Evolutionary conservation across 2,329 filamentous ascomycete species (phyloP), one percentile per base, ranked within the genome.

Genomic region (Fusarium pseudograminearum): DNA sequence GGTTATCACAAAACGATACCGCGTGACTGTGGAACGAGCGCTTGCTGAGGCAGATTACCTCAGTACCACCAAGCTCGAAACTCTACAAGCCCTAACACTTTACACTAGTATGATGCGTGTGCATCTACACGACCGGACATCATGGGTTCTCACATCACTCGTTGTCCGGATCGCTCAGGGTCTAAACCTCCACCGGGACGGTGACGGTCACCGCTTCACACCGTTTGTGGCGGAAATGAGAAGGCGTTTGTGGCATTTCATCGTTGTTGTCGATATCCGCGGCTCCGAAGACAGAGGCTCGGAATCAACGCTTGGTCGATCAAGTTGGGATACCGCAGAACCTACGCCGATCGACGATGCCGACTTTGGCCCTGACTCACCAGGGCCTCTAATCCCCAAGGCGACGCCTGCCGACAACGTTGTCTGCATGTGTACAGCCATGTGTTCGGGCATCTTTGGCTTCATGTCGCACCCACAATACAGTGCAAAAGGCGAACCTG

Each of bases 161-260:
- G 73, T 81, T 9, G 74, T 83, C 41, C 82, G 84, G 9, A 79
- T 85, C 6, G 82, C 79, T 1, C 83, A 85, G 45, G 80, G 78
- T 1, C 73, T 81, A 20, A 75, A 77, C 36, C 74, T 85, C 7
- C 82, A 84, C 55, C 80, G 79, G 7, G 83, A 85, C 65, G 79
- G 80, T 5, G 75, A 77, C 38, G 78, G 77, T 7, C 73, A 74
- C 8, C 70, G 74, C 2, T 78, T 80, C 45, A 70, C 78, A 0
- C 82, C 85, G 0, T 90, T 87, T 65, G 84, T 90, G 59, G 82
- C 83, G 5, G 86, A 90, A 76, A 84, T 90, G 78, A 83, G 88
- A 22, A 83, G 89, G 11, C 83, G 89, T 4, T 74, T 90, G 0
- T 91, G 88, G 85, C 87, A 86, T 79, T 86, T 90, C 67, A 83